These are phyloP conservation scores for Botryotinia narcissicola DNA, from an alignment of 2,329 filamentous ascomycete species.

Conservation along the genomic window DNA sequence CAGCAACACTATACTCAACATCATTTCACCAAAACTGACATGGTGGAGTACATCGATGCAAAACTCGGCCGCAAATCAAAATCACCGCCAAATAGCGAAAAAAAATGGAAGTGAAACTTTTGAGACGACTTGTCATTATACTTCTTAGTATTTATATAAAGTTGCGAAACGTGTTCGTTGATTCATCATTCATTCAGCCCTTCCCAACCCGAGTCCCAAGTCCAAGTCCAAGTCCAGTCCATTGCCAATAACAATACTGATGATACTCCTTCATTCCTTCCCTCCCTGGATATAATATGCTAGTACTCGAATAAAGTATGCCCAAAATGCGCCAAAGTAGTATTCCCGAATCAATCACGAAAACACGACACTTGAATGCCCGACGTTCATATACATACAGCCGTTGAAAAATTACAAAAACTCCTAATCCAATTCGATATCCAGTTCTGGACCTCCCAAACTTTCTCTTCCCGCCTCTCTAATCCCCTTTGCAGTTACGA, in stretches of 20 bases:
- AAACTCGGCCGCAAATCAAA: background rate
- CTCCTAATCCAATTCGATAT: constrained; percentile 18
- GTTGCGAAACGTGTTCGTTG: background rate
- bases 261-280: constrained; percentile 4
- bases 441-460: constrained; percentile 49
- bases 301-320: background rate
- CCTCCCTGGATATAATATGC: constrained; percentile 15
- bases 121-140: background rate
- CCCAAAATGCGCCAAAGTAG: constrained; percentile 8
- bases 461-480: constrained; percentile 74
- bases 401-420: background rate
- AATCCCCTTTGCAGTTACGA: constrained; percentile 75
- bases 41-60: too few species aligned
- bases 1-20: background rate
- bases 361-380: background rate
- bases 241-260: background rate
- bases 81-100: background rate
- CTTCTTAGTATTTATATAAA: background rate
- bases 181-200: constrained; percentile 6
- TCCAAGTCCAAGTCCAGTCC: background rate
- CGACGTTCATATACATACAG: background rate
- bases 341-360: background rate
- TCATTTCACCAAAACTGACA: background rate
- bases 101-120: background rate
- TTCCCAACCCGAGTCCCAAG: background rate